phyloP scores from a whole-genome alignment of 192 early-diverging fungal species.

The Rhizophagus prolifer region DNA sequence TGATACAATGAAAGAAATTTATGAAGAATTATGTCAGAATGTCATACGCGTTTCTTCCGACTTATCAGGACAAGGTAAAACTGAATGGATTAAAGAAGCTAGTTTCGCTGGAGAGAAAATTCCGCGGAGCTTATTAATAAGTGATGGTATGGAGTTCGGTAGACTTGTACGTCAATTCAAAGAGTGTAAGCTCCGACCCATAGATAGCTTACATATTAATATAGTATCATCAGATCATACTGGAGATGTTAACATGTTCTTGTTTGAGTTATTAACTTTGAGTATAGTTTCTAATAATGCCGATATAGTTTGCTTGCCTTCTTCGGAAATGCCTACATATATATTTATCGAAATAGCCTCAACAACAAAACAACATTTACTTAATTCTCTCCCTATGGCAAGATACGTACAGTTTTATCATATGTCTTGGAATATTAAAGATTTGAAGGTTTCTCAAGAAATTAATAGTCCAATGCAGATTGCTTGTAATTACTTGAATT shows the following conservation, averaged over 20 bases:
- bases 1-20: slow-evolving; percentile 13
- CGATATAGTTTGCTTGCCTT: background rate
- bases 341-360: slow-evolving; percentile 32
- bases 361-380: slow-evolving; percentile 20
- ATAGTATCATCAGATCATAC: background rate
- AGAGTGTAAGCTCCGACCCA: background rate
- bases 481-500: slow-evolving; percentile 22
- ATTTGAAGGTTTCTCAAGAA: slow-evolving; percentile 20
- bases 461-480: slow-evolving; percentile 24
- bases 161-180: slow-evolving; percentile 16
- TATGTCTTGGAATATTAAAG: slow-evolving; percentile 23
- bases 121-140: slow-evolving; percentile 19
- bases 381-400: slow-evolving; percentile 17
- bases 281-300: background rate
- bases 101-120: background rate
- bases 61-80: slow-evolving; percentile 26
- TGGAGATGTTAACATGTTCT: slow-evolving; percentile 15
- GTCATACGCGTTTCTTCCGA: slow-evolving; percentile 23
- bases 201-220: slow-evolving; percentile 2
- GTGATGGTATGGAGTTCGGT: slow-evolving; percentile 18
- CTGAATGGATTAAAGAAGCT: slow-evolving; percentile 26
- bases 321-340: background rate
- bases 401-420: background rate
- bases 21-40: slow-evolving; percentile 21
- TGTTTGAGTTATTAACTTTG: background rate